These are phyloP conservation scores for Hemerocallis citrina DNA, from an alignment of 106 monocot genomes.

Conservation along the genomic window DNA sequence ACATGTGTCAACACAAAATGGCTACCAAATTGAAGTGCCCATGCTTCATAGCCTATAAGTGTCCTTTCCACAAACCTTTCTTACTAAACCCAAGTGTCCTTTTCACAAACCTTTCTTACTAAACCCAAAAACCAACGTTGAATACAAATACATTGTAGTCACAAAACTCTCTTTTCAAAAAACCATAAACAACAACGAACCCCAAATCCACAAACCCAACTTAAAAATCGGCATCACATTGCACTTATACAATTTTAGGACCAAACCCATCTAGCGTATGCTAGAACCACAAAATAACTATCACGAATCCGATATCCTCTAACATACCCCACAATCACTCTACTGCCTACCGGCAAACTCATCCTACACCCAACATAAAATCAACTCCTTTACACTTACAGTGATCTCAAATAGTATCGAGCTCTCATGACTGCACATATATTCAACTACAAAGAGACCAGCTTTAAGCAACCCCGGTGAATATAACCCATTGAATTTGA, in stretches of 20 bases:
- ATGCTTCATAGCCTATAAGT: no score
- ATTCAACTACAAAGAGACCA: constrained; percentile 26
- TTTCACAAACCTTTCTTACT: constrained; percentile 34
- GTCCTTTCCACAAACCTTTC: constrained; percentile 40
- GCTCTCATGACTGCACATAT: constrained; percentile 23
- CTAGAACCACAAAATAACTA: constrained; percentile 18
- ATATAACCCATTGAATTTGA: constrained; percentile 30
- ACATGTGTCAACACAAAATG: no score
- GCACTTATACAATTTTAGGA: constrained; percentile 30
- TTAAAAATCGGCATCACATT: constrained; percentile 58
- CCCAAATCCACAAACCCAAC: constrained; percentile 19
- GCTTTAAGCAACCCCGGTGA: constrained; percentile 15
- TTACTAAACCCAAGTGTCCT: constrained; percentile 44
- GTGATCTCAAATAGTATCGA: constrained; percentile 12
- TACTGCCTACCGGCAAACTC: constrained; percentile 15
- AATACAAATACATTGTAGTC: constrained; percentile 30
- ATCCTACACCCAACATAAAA: constrained; percentile 26
- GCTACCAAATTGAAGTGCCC: no score
- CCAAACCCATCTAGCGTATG: constrained; percentile 25
- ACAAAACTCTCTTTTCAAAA: constrained; percentile 38
- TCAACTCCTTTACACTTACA: constrained; percentile 15
- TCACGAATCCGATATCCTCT: constrained; percentile 10
- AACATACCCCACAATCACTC: constrained; percentile 22
- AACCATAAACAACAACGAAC: constrained; percentile 28
- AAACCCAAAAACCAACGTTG: constrained; percentile 40